Evolutionary conservation across 768 basidiomycete species (phyloP), one percentile per base, ranked within the genome.

Genomic region (Lactifluus hygrophoroides): DNA sequence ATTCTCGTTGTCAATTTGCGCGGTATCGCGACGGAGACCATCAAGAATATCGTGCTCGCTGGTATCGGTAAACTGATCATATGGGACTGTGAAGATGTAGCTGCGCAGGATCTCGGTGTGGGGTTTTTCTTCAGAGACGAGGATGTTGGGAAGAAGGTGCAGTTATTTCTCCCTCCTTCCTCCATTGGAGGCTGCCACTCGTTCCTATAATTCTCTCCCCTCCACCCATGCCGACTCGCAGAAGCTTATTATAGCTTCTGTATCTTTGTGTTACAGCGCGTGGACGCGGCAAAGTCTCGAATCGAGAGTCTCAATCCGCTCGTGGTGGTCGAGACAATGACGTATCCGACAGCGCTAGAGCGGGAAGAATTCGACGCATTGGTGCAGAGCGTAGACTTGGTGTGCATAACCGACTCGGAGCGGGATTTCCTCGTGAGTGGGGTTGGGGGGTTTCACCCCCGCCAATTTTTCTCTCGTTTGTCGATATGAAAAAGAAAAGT

Each of bases 31-130:
- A 92, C 93, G 7, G 96, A 99, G 70, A 82, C 86, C 16, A 88
- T 97, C 72, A 99, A 98, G 74, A 99, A 99, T 69, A 88, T 99
- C 68, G 95, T 98, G 17, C 80, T 99, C 47, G 90, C 96, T 10
- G 96, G 96, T 40, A 90, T 99, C 56, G 96, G 96, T 25, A 86
- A 83, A 69, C 74, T 99, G 60, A 76, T 96, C 60, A 79, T 98
- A 40, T 79, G 90, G 64, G 96, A 99, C 72, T 76, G 77, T 21
- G 84, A 82, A 62, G 74, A 79, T 13, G 90, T 99, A 34, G 68
- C 75, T 19, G 84, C 86, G 69, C 86, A 91, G 69, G 96, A 98
- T 73, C 80, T 98, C 34, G 93, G 93, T 13, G 81, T 85, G 4
- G 90, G 93, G 14, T 96, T 97, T 77, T 86, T 98, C 73, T 94